These are phyloP conservation scores for Kwoniella sp. DNA, from an alignment of 768 basidiomycete species.

Conservation along the genomic window DNA sequence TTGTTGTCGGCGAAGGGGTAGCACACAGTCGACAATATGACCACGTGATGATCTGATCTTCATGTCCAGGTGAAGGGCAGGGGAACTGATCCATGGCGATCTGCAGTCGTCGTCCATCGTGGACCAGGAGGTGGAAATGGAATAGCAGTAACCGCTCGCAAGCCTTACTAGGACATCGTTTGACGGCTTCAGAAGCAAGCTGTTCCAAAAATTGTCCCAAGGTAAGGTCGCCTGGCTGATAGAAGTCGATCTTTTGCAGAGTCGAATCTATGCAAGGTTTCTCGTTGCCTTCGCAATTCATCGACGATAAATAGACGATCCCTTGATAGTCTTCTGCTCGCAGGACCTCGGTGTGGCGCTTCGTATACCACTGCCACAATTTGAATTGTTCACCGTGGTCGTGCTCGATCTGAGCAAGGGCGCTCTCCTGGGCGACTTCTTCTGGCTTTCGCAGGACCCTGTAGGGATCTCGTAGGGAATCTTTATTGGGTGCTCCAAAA, in stretches of 20 bases:
- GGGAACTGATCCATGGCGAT: slow-evolving; percentile 76
- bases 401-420: slow-evolving; percentile 65
- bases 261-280: slow-evolving; percentile 61
- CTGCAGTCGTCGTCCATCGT: slow-evolving; percentile 75
- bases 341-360: slow-evolving; percentile 79
- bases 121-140: slow-evolving; percentile 86
- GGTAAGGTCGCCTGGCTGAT: slow-evolving; percentile 86
- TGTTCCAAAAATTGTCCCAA: slow-evolving; percentile 90
- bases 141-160: slow-evolving; percentile 75
- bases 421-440: slow-evolving; percentile 73
- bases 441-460: slow-evolving; percentile 58
- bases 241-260: slow-evolving; percentile 74
- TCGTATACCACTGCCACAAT: slow-evolving; percentile 92
- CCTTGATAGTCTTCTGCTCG: slow-evolving; percentile 89
- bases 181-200: slow-evolving; percentile 54
- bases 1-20: slow-evolving; percentile 77
- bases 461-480: slow-evolving; percentile 32
- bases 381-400: slow-evolving; percentile 81
- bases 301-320: slow-evolving; percentile 73
- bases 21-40: slow-evolving; percentile 66
- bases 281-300: slow-evolving; percentile 74
- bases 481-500: slow-evolving; percentile 9
- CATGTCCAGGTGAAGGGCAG: slow-evolving; percentile 44
- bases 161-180: slow-evolving; percentile 73
- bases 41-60: slow-evolving; percentile 82